Evolutionary conservation across 768 basidiomycete species (phyloP).

Genomic region (Podaxis sp.): DNA sequence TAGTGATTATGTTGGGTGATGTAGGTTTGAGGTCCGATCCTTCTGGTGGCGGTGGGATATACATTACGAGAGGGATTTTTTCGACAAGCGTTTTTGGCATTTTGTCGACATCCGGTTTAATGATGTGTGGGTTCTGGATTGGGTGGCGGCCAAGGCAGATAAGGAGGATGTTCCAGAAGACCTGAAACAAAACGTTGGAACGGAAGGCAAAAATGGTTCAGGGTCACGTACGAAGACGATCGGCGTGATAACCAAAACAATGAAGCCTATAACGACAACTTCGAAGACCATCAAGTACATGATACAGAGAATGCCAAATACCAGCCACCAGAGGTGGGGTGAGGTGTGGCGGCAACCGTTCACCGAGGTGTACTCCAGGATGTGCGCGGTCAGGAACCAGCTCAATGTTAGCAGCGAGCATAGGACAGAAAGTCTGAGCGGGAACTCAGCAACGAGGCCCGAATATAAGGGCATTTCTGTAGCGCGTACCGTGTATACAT

Average conservation of each 20-base stretch:
- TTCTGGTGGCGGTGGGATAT: slow-evolving; percentile 78
- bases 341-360: slow-evolving; percentile 70
- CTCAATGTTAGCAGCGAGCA: slow-evolving; percentile 70
- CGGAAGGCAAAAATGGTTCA: slow-evolving; percentile 9
- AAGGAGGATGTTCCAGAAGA: slow-evolving; percentile 76
- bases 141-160: slow-evolving; percentile 82
- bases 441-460: slow-evolving; percentile 24
- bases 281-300: slow-evolving; percentile 74
- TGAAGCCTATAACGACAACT: slow-evolving; percentile 70
- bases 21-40: slow-evolving; percentile 32
- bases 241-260: slow-evolving; percentile 78
- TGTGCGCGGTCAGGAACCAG: slow-evolving; percentile 84
- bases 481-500: slow-evolving; percentile 40
- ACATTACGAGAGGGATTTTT: slow-evolving; percentile 79
- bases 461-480: slow-evolving; percentile 19
- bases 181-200: slow-evolving; percentile 34
- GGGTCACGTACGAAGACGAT: slow-evolving; percentile 65
- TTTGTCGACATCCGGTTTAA: slow-evolving; percentile 79
- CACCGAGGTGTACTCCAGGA: slow-evolving; percentile 75
- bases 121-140: slow-evolving; percentile 67
- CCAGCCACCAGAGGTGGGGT: slow-evolving; percentile 87
- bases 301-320: slow-evolving; percentile 75
- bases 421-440: slow-evolving; percentile 56
- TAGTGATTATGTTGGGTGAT: slow-evolving; percentile 42
- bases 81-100: slow-evolving; percentile 71